phyloP scores from a whole-genome alignment of 2,329 filamentous ascomycete species.

The Didymella sp. region DNA sequence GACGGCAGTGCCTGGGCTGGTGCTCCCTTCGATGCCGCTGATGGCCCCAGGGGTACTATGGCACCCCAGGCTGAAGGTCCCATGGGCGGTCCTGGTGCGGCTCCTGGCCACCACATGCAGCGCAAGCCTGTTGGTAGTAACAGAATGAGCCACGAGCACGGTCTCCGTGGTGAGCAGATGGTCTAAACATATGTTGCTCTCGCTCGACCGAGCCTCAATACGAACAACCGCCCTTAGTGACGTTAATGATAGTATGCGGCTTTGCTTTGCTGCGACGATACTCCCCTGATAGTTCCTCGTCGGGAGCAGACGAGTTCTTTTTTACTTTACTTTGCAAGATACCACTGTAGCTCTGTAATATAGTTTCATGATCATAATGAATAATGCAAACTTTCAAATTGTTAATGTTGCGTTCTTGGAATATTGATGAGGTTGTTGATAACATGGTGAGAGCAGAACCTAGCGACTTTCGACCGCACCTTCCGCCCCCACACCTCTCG shows the following conservation, averaged over 20 bases:
- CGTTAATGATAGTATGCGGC: neutral
- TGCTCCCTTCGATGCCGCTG: conserved; percentile 53
- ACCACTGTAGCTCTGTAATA: conserved; percentile 11
- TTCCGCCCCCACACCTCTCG: neutral
- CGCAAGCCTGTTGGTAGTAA: conserved; percentile 41
- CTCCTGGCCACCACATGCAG: conserved; percentile 34
- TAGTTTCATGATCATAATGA: conserved; percentile 4
- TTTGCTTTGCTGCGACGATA: neutral
- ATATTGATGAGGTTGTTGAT: too few species aligned
- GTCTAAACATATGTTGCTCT: conserved; percentile 22
- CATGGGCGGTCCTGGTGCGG: conserved; percentile 30
- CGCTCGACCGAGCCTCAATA: too few species aligned
- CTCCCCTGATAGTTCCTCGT: neutral
- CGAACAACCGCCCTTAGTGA: neutral
- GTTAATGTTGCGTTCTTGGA: neutral
- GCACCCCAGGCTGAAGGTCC: conserved; percentile 38
- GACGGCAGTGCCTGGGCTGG: conserved; percentile 51
- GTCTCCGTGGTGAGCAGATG: conserved; percentile 35
- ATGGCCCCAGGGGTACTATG: conserved; percentile 47
- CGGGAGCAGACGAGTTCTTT: neutral
- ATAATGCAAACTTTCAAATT: neutral
- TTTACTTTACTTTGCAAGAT: conserved; percentile 4
- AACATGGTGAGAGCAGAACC: neutral
- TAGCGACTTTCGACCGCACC: neutral
- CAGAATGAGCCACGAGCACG: conserved; percentile 20